Evolutionary conservation across 805 yeast species (phyloP).

Genomic region (Cyberlindnera veronae): DNA sequence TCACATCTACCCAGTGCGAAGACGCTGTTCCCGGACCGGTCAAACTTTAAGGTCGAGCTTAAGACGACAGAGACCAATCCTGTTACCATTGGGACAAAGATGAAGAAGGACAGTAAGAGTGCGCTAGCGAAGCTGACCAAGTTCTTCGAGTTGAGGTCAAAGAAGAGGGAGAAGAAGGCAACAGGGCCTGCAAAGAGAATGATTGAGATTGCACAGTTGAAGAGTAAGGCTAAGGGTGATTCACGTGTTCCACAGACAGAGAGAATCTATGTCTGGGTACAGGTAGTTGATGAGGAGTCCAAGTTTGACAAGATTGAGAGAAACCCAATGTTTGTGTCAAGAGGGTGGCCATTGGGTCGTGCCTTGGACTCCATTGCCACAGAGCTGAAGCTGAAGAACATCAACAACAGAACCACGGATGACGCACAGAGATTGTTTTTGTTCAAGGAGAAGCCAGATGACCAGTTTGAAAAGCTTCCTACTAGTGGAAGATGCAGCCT

Average conservation of each 20-base stretch:
- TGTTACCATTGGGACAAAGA: constrained; percentile 9
- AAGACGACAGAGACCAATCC: constrained; percentile 21
- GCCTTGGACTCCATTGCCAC: constrained; percentile 24
- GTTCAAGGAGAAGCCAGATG: constrained; percentile 16
- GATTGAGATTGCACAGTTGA: constrained; percentile 20
- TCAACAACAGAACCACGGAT: constrained; percentile 25
- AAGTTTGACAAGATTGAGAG: constrained; percentile 20
- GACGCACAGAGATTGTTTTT: constrained; percentile 18
- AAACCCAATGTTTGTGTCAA: constrained; percentile 21
- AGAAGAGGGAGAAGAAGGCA: constrained; percentile 2
- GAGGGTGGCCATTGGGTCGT: constrained; percentile 29
- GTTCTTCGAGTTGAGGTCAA: constrained; percentile 16
- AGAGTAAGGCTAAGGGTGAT: constrained; percentile 26
- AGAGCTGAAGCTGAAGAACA: constrained; percentile 20
- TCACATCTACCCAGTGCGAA: constrained; percentile 25
- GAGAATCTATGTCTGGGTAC: constrained; percentile 23
- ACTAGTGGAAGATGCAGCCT: constrained; percentile 21
- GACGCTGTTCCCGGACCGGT: constrained; percentile 26
- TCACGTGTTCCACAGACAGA: constrained; percentile 17
- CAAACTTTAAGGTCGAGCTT: constrained; percentile 17
- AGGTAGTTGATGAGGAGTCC: constrained; percentile 25
- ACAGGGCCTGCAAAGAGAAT: constrained; percentile 21
- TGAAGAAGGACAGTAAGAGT: constrained; percentile 5
- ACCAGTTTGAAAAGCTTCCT: constrained; percentile 14
- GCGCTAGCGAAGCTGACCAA: constrained; percentile 23